A percentile compares a stretch with the other conserved stretches of the same genome.
Conservation (phyloP, 352 stramenopile species). For the Albugo candida region DNA sequence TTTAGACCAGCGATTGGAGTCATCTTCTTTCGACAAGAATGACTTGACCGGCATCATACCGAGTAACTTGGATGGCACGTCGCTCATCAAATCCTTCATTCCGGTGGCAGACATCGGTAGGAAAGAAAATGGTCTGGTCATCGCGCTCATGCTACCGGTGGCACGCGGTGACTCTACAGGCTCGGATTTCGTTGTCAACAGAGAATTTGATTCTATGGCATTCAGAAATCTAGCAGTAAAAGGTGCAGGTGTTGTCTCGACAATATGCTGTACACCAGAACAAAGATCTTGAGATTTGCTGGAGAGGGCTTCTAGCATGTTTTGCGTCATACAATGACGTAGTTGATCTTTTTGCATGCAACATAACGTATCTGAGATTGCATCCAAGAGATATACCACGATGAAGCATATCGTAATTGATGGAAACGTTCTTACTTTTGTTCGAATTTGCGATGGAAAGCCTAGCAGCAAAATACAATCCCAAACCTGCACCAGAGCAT, state of each 20-base stretch:
- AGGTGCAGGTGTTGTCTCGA: conserved; percentile 40
- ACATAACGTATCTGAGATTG: conserved; percentile 35
- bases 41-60: conserved; percentile 13
- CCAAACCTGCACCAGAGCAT: conserved; percentile 44
- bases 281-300: conserved; percentile 17
- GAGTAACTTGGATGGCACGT: conserved; percentile 52
- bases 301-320: conserved; percentile 26
- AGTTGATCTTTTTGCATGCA: conserved; percentile 55
- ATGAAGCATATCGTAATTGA: conserved; percentile 29
- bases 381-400: conserved; percentile 20
- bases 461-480: conserved; percentile 41
- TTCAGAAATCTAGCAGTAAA: conserved; percentile 31
- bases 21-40: conserved; percentile 5
- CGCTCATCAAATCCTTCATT: conserved; percentile 43
- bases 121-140: conserved; percentile 17
- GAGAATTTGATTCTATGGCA: not conserved
- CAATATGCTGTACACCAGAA: conserved; percentile 21
- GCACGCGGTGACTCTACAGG: not conserved
- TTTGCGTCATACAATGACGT: conserved; percentile 40
- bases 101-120: conserved; percentile 43
- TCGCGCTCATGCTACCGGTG: not conserved
- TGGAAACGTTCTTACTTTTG: conserved; percentile 6
- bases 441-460: conserved; percentile 3
- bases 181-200: no score
- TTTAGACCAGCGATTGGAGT: not conserved